Evolutionary conservation across 208 protist genomes (phyloP), one percentile per base, ranked within the genome.

Genomic region (Sergeia podlipaevii): DNA sequence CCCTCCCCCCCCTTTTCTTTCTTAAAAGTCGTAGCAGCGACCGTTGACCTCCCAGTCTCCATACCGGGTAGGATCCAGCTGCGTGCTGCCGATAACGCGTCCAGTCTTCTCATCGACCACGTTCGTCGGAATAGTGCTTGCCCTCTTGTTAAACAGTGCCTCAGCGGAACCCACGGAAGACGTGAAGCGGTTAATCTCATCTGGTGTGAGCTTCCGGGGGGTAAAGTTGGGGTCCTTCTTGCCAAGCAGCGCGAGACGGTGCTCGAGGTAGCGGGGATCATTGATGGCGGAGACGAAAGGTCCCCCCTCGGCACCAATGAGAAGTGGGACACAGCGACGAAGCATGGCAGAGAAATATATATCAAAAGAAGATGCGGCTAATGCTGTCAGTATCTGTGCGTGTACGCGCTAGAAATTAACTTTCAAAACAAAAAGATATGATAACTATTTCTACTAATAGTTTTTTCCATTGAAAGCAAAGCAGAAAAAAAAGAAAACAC

Each of bases 41-140:
- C 88, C 88, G 62, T 95, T 91, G 33, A 84, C 75, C 60, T 95
- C 88, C 84, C 88, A 95, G 54, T 95, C 88, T 6, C 88, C 88
- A 59, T 95, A 95, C 7, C 88, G 83, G 8, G 81, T 89, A 3
- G 88, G 88, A 45, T 90, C 74, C 8, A 54, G 81, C 65, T 92
- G 83, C 15, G 80, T 78, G 72, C 88, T 92, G 39, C 88, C 88
- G 34, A 95, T 80, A 5, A 89, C 80, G 4, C 71, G 70, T 0
- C 84, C 84, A 20, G 88, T 92, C 39, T 73, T 72, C 52, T 95
- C 88, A 39, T 95, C 84, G 18, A 95, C 88, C 1, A 95, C 70
- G 59, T 91, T 92, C 0, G 81, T 90, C 4, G 84, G 84, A 28
- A 85, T 70, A 17, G 79, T 58, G 10, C 84, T 84, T 0, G 81